These are phyloP conservation scores for Ogataea paraovalis DNA, from an alignment of 805 yeast genomes.

Conservation along the genomic window DNA sequence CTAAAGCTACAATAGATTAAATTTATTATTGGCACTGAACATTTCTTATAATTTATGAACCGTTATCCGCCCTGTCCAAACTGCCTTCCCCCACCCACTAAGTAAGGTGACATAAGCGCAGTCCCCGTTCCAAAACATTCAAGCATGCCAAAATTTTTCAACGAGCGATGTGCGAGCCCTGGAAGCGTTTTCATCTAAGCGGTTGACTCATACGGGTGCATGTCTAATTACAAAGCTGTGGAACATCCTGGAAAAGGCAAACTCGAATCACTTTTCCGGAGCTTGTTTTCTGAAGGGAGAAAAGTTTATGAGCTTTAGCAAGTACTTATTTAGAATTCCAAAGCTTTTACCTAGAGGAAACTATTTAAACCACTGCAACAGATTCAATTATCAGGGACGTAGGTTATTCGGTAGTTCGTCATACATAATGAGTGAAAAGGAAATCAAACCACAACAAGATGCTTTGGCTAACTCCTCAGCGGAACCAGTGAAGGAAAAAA, in stretches of 20 bases:
- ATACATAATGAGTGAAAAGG: conserved; percentile 26
- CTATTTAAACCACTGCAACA: background rate
- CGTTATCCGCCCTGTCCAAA: too few relatives aligned
- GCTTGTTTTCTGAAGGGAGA: background rate
- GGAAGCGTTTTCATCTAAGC: background rate
- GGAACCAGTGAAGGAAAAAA: conserved; percentile 38
- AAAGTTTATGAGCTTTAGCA: conserved; percentile 20
- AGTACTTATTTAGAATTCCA: conserved; percentile 9
- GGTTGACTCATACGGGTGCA: background rate
- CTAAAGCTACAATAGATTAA: too few relatives aligned
- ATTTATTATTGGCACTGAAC: too few relatives aligned
- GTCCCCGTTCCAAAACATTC: background rate
- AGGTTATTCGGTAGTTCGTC: conserved; percentile 10
- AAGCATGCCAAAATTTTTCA: background rate
- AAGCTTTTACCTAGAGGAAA: conserved; percentile 2
- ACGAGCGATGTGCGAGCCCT: background rate
- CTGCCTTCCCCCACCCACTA: too few relatives aligned
- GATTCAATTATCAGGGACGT: conserved; percentile 2
- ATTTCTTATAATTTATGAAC: too few relatives aligned
- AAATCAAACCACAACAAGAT: conserved; percentile 13
- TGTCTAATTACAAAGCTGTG: background rate
- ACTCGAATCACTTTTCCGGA: background rate
- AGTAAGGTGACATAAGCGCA: background rate
- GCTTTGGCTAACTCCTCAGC: conserved; percentile 40
- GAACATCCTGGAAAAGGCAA: background rate